Percentiles rank a stretch among this genome's conserved stretches.
Evolutionary conservation across 371 early-diverging fungal genomes (phyloP).

Genomic region (Funneliformis caledonium): DNA sequence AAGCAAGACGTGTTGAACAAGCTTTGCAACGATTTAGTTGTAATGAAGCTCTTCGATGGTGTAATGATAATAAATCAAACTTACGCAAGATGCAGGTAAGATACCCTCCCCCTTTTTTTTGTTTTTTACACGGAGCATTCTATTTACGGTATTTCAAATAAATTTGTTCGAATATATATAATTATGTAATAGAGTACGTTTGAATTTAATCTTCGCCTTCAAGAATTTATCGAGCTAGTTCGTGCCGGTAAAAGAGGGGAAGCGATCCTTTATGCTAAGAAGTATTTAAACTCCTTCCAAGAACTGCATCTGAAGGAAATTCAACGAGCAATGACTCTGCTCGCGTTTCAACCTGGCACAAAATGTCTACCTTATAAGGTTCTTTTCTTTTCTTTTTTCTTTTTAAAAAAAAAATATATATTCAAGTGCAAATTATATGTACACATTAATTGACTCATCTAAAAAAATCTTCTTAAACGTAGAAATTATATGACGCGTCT

Average conservation of each 20-base stretch:
- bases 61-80: constrained; percentile 84
- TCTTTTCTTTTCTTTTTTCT: constrained; percentile 37
- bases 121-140: neutral
- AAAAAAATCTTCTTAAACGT: neutral
- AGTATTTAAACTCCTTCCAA: constrained; percentile 77
- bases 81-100: constrained; percentile 79
- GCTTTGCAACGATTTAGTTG: constrained; percentile 66
- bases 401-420: constrained; percentile 6
- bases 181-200: constrained; percentile 71
- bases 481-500: constrained; percentile 70
- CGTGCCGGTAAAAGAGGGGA: constrained; percentile 64
- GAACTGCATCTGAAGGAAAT: constrained; percentile 74
- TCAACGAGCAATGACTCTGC: constrained; percentile 80
- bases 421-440: neutral
- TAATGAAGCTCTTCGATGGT: constrained; percentile 89
- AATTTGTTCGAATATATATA: neutral
- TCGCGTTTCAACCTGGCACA: constrained; percentile 80
- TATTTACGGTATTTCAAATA: neutral
- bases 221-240: constrained; percentile 91
- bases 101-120: neutral
- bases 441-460: neutral
- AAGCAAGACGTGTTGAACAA: constrained; percentile 78
- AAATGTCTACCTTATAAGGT: constrained; percentile 78
- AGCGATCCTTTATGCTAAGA: constrained; percentile 85
- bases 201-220: constrained; percentile 91